Evolutionary conservation across 352 stramenopile genomes (phyloP), one percentile per base, ranked within the genome.

Genomic region (Globisporangium polare): DNA sequence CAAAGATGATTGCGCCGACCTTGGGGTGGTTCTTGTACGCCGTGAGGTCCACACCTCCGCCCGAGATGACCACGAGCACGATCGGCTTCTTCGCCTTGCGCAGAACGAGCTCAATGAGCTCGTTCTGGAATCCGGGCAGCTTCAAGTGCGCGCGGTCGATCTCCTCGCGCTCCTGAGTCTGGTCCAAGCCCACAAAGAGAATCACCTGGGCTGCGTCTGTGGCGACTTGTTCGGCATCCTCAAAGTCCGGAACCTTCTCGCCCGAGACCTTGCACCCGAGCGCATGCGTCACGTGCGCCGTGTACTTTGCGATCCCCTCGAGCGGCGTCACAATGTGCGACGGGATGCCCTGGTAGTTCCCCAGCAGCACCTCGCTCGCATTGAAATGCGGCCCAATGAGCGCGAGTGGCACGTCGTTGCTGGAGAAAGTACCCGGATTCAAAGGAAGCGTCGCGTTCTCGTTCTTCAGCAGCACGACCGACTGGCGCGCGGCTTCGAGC

Each of bases 381-480:
- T 92, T 85, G 29, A 87, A 83, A 47, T 94, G 84, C 22, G 90
- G 90, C 0, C 90, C 90, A 17, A 96, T 75, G 29, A 97, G 49
- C 22, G 78, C 86, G 24, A 96, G 61, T 15, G 55, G 47, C 15
- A 18, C 39, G 24, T 54, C 42, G 0, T 68, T 62, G n/a, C 61
- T 59, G 4, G 29, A 41, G 37, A 76, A 85, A 10, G 27, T 18
- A 27, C 46, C 54, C 0, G 52, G 15, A 1, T 64, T 47, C 22
- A 97, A 46, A n/a, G 90, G 90, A 7, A 97, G 68, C n/a, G 70
- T 49, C 0, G 58, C 62, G 17, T 66, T 55, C 3, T 82, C 65
- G 69, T 98, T 98, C 70, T 98, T 96, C 12, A 98, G 75, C 12
- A 98, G 60, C 26, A 97, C 89, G 26, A 98, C 71, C 27, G 76